Evolutionary conservation across 2,329 filamentous ascomycete species (phyloP), one percentile per base, ranked within the genome.

Genomic region (Talaromyces sp.): DNA sequence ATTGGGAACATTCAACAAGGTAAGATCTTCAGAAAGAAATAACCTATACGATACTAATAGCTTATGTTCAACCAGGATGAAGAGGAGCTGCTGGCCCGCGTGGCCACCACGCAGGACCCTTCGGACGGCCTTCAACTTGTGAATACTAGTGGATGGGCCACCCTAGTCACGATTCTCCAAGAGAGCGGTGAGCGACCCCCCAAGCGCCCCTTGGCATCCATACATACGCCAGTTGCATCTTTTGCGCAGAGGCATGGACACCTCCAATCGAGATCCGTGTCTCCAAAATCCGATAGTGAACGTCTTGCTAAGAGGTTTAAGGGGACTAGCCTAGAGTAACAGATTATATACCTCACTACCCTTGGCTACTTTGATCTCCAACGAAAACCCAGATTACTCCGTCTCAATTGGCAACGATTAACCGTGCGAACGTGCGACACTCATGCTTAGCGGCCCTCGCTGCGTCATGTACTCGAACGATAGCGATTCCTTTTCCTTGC

Each of bases 161-260:
- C 91, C 62, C 83, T 99, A 72, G 84, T 93, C 78, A 88, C 90
- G 75, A 96, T 99, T 75, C 85, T 97, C 79, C 87, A 94, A 87
- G 90, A 92, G 86, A 92, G 91, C 84, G 91, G 92, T 96, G 92
- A 96, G 90, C 88, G 88, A 86, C 86, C 88, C 85, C 88, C 87
- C 77, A 95, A 94, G 83, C 89, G 81, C 74, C 69, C 74, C 68
- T 73, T 77, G 74, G 72, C 71, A 63, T 67, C 65, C 64, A 72
- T 74, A 64, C 63, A 68, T 68, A 43, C 54, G 26, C 62, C 67
- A 67, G 65, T 65, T 63, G 67, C 67, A 66, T 65, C 69, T 62
- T 65, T 69, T 64, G 66, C 70, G 64, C 66, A 71, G 64, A 73
- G 71, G 65, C 72, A 70, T 65, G 68, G 65, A 66, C 67, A 74